Evolutionary conservation across 1,139 yeast species (phyloP).

Genomic region (Candida pseudoviswanathii): DNA sequence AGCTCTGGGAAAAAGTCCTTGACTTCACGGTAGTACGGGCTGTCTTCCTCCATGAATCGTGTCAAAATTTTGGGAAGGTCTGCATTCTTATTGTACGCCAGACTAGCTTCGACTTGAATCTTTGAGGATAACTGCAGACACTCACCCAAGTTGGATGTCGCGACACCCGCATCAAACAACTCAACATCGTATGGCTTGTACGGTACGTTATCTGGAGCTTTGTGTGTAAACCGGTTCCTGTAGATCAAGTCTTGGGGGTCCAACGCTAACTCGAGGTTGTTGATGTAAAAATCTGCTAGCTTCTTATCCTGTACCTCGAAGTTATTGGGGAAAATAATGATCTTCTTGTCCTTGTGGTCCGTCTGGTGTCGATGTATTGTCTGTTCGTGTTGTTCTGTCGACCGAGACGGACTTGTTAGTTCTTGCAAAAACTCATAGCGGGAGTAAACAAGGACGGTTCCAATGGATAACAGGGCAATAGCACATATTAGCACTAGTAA

Average conservation of each 20-base stretch:
- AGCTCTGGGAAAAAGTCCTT: constrained; percentile 30
- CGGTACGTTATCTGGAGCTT: not conserved
- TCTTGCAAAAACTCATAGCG: not conserved
- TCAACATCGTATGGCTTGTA: not conserved
- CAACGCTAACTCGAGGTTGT: constrained; percentile 1
- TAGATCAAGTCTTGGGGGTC: constrained; percentile 5
- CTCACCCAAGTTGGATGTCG: not conserved
- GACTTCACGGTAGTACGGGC: constrained; percentile 27
- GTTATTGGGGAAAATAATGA: constrained; percentile 3
- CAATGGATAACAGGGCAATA: not conserved
- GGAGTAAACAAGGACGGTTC: not conserved
- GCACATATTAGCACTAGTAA: not conserved
- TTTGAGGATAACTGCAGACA: constrained; percentile 2
- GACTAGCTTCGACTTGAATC: not conserved
- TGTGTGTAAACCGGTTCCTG: not conserved
- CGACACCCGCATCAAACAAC: constrained; percentile 1
- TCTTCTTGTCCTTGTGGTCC: not conserved
- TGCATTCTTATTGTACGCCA: constrained; percentile 7
- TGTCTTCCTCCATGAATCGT: constrained; percentile 15
- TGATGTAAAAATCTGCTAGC: not conserved
- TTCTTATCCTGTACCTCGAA: constrained; percentile 1
- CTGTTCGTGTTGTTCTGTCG: not conserved
- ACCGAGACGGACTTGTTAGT: not conserved
- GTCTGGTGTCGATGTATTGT: not conserved
- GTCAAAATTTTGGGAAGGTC: constrained; percentile 17